These are phyloP conservation scores for Extremus antarcticus DNA, from an alignment of 495 filamentous ascomycete genomes.

Conservation along the genomic window DNA sequence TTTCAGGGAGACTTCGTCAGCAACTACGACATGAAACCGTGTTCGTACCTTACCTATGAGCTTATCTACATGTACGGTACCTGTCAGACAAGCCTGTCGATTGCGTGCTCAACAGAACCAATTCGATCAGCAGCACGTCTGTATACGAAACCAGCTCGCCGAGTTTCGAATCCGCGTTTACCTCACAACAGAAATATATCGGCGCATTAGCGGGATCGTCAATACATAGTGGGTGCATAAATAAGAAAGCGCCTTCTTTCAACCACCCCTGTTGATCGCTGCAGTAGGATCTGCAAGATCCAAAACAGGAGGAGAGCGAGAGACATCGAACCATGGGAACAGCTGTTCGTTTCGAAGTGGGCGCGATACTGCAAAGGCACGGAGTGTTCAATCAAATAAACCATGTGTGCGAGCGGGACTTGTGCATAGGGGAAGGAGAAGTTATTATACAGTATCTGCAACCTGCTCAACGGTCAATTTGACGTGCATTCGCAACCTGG, in stretches of 20 bases:
- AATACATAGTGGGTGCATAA: background rate
- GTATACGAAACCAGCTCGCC: background rate
- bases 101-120: background rate
- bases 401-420: too few relatives aligned
- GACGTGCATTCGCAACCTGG: background rate
- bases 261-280: background rate
- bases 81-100: too few relatives aligned
- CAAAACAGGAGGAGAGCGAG: background rate
- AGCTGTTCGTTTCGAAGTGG: background rate
- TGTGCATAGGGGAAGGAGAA: background rate
- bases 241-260: background rate
- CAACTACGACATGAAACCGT: background rate
- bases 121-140: background rate
- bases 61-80: too few relatives aligned
- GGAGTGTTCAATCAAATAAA: too few relatives aligned
- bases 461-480: background rate
- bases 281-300: background rate
- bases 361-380: too few relatives aligned
- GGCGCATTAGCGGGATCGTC: background rate
- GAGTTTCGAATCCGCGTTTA: too few relatives aligned
- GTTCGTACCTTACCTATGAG: too few relatives aligned
- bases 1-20: background rate
- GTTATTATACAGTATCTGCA: too few relatives aligned
- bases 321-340: background rate
- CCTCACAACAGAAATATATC: too few relatives aligned